Percentiles rank a stretch among this genome's conserved stretches.
These are phyloP conservation scores for Mycena vulgaris DNA, from an alignment of 768 basidiomycete species.

Conservation along the genomic window DNA sequence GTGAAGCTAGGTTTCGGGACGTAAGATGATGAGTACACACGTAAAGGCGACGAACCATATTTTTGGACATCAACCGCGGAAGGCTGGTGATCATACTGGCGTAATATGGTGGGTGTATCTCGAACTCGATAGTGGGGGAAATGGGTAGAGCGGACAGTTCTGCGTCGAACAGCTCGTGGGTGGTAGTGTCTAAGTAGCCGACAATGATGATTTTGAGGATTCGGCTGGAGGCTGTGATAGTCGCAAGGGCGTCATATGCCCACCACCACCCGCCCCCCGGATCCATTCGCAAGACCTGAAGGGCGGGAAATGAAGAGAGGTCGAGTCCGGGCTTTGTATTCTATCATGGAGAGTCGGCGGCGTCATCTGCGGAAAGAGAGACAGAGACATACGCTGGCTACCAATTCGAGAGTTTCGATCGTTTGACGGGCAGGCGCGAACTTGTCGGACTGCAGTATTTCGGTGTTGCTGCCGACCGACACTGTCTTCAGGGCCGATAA, in stretches of 20 bases:
- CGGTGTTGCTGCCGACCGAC: constrained; percentile 6
- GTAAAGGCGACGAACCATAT: constrained; percentile 3
- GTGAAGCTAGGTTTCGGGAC: constrained; percentile 13
- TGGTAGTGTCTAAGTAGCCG: constrained; percentile 11
- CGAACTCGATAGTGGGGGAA: constrained; percentile 12
- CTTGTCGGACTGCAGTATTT: constrained; percentile 14
- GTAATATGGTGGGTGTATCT: constrained; percentile 11
- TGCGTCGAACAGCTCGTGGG: constrained; percentile 16
- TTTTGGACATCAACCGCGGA: constrained; percentile 15
- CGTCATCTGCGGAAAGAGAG: constrained; percentile 5
- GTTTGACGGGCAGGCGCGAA: constrained; percentile 14
- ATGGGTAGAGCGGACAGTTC: constrained; percentile 10
- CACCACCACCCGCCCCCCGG: no score
- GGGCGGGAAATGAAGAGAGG: constrained; percentile 13
- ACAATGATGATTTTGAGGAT: constrained; percentile 16
- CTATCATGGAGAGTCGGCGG: constrained; percentile 9
- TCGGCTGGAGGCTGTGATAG: constrained; percentile 11
- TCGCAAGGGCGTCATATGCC: constrained; percentile 9
- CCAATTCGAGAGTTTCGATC: constrained; percentile 15
- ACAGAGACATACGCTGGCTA: constrained; percentile 7
- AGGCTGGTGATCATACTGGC: constrained; percentile 11
- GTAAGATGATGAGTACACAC: constrained; percentile 11
- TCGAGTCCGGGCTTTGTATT: neutral
- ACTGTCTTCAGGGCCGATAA: constrained; percentile 11
- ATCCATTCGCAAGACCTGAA: constrained; percentile 16